Conservation (phyloP, 768 basidiomycete species). For the Lyophyllum atratum region DNA sequence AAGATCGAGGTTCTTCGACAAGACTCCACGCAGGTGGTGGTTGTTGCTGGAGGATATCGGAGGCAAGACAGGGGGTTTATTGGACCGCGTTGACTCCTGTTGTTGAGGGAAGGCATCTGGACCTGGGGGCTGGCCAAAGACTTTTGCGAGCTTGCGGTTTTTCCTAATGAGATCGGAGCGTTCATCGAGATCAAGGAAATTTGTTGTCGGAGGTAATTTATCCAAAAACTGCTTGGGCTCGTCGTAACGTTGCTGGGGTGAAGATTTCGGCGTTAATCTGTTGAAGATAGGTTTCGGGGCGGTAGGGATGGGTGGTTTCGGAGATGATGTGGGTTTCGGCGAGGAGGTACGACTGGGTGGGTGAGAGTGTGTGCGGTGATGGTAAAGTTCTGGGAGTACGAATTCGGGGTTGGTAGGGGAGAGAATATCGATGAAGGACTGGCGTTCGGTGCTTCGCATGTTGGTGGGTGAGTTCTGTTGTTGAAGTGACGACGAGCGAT, state of each 20-base stretch:
- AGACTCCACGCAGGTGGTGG: conserved; percentile 19
- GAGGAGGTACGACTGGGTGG: conserved; percentile 13
- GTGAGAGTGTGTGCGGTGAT: conserved; percentile 21
- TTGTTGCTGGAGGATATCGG: conserved; percentile 15
- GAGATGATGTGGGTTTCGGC: conserved; percentile 26
- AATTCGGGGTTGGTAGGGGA: conserved; percentile 25
- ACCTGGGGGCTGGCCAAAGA: conserved; percentile 73
- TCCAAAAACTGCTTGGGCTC: conserved; percentile 62
- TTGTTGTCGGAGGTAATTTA: conserved; percentile 62
- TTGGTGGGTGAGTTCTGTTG: conserved; percentile 1
- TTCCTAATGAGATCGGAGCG: conserved; percentile 74
- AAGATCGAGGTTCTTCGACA: conserved; percentile 20
- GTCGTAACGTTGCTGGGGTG: conserved; percentile 37
- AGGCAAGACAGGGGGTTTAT: conserved; percentile 13
- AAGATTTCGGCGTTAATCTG: conserved; percentile 28
- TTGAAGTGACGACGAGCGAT: conserved; percentile 12
- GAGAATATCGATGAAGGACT: conserved; percentile 37
- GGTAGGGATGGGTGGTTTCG: conserved; percentile 48
- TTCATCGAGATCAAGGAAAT: conserved; percentile 61
- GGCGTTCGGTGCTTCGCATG: conserved; percentile 5
- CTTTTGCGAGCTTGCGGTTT: conserved; percentile 75
- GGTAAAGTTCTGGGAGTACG: conserved; percentile 18
- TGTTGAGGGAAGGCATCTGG: conserved; percentile 39
- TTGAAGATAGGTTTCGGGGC: conserved; percentile 48
- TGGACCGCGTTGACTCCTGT: conserved; percentile 16